Base-by-base conservation (phyloP, 805 yeast genomes). In the Wickerhamomyces bisporus region DNA sequence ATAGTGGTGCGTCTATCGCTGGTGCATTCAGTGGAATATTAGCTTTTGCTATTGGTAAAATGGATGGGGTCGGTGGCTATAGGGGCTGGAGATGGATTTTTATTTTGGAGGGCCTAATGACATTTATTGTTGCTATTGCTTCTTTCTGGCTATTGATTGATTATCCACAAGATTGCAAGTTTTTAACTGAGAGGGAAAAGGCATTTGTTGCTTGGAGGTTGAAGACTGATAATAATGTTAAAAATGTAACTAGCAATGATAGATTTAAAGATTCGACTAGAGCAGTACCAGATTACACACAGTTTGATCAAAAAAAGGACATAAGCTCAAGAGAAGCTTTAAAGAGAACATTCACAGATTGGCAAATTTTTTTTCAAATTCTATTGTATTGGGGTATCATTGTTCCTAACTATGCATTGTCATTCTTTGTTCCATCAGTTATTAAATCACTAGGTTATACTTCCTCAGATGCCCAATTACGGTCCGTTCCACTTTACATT, bases 21-120 rank as follows among this genome's bases (percentile, higher is more conserved):
- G 77, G 79, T 33, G 68, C 69, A 4, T 60, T 58, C 59, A 53
- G 73, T 67, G 53, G 65, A 52, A 43, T 62, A 53, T 46, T 76
- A 57, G 66, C 73, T 2, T 65, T 55, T 44, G 67, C 60, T 6
- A 61, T 63, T 38, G 53, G 57, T n/a, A 53, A 52, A 23, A 47
- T 62, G 47, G 50, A 52, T 34, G 51, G 57, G 54, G 64, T 36
- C 14, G 62, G 61, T 6, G 59, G 61, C 1, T 47, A 66, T 58
- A 50, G 65, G 60, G 45, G 71, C 4, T 71, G 76, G 75, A 60
- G 67, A 48, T 58, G 64, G 42, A 52, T 71, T n/a, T 67, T 66
- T 48, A 58, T 71, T 16, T 52, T 30, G 3, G 32, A 65, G 39
- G 75, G 75, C 25, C 38, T 52, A 14, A 45, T 70, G 13, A 65